Evolutionary conservation across 1,284 basidiomycete species (phyloP), one percentile per base, ranked within the genome.

Genomic region (Coniferiporia sulphurascens): DNA sequence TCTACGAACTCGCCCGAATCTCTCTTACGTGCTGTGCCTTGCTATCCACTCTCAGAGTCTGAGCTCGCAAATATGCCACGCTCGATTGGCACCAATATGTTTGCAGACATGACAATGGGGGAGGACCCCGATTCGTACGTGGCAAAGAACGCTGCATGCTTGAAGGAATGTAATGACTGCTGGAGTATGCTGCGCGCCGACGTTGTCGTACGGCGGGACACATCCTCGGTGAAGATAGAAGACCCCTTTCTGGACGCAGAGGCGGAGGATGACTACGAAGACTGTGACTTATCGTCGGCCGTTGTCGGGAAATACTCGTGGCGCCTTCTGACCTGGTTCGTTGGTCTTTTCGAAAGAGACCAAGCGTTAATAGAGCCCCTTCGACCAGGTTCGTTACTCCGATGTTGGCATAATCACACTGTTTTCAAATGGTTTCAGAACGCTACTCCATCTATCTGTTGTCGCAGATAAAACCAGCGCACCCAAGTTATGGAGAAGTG

Each of bases 331-430:
- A 78, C 82, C 22, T 89, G 85, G 83, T 65, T 89, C 1, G 51
- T 90, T n/a, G 65, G 70, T 21, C 62, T 88, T 15, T 86, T 88
- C 62, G 86, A 90, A 67, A 79, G 76, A 64, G 86, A 89, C 63
- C 81, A 87, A 66, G 51, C 48, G 12, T 62, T 72, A 51, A 66
- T 67, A 21, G 70, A 71, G 59, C 64, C 67, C 27, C 64, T 63
- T 54, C 71, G 70, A 49, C 63, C 70, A 66, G 70, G 77, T 76
- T 63, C 62, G 21, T 52, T 19, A 21, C 36, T 19, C 46, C 44
- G 44, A 27, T 35, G 38, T 49, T 35, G 22, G 7, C 17, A 19
- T 15, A 43, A 36, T 56, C 22, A 58, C 19, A 52, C 46, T 61
- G 12, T 15, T 8, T 21, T 34, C 12, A 59, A 22, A 54, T 50